A percentile compares a stretch with the other conserved stretches of the same genome.
Evolutionary conservation across 768 basidiomycete species (phyloP).

Genomic region (Paxillus involutus): DNA sequence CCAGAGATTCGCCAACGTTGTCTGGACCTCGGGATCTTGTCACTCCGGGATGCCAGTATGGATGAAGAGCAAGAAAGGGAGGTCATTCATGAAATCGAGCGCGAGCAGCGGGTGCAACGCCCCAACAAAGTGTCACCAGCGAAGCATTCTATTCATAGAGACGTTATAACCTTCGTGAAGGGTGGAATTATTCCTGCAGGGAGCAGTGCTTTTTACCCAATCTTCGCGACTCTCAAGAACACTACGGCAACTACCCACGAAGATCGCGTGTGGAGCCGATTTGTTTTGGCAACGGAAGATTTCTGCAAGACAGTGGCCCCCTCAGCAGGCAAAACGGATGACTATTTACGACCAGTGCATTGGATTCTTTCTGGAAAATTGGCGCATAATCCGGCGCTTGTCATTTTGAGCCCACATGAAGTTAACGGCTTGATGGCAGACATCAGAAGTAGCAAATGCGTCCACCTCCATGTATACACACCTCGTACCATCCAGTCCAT

Average conservation of each 20-base stretch:
- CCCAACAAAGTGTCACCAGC: constrained; percentile 28
- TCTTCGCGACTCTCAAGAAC: constrained; percentile 6
- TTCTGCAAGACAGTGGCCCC: constrained; percentile 13
- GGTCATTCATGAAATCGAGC: constrained; percentile 43
- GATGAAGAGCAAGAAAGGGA: constrained; percentile 55
- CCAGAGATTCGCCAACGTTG: constrained; percentile 17
- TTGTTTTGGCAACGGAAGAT: constrained; percentile 15
- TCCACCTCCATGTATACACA: constrained; percentile 43
- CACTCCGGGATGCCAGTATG: constrained; percentile 21
- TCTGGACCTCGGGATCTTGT: constrained; percentile 13
- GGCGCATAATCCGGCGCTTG: constrained; percentile 13
- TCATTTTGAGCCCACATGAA: constrained; percentile 45
- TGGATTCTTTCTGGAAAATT: constrained; percentile 24
- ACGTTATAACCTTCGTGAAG: constrained; percentile 25
- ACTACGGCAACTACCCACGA: constrained; percentile 17
- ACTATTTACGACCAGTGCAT: constrained; percentile 28
- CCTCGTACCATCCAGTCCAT: constrained; percentile 36
- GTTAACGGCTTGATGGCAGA: constrained; percentile 35
- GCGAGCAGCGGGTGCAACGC: constrained; percentile 39
- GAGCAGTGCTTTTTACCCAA: constrained; percentile 22
- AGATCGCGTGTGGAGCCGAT: constrained; percentile 16
- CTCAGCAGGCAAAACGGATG: neutral
- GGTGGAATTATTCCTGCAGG: constrained; percentile 24
- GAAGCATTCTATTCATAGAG: constrained; percentile 19
- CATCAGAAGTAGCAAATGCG: constrained; percentile 32